Base-by-base conservation (phyloP, 1,139 yeast genomes). In the Blastobotrys illinoisensis region DNA sequence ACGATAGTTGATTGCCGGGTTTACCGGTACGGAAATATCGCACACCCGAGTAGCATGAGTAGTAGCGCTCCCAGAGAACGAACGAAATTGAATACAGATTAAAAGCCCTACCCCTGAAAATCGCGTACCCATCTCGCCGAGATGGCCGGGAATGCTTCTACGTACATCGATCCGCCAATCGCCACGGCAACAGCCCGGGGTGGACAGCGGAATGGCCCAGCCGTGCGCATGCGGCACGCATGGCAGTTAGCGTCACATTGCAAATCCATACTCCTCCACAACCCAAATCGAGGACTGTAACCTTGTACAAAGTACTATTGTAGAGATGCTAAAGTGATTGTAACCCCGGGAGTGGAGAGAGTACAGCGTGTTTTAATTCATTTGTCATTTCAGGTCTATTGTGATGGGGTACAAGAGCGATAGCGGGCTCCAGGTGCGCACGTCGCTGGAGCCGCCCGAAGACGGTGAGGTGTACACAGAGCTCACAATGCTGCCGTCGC, bases 371-470 rank as follows among this genome's bases (percentile, higher is more conserved):
- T 32, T 32, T 13, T 26, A 5, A 26, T 5, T 26, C 9, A 11
- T 26, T 26, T 32, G 40, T 32, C 5, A 7, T 5, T 32, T 3
- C 7, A n/a, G 14, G 16, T 11, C 3, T 11, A 11, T 26, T 26
- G 40, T 32, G 16, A 32, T 32, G 40, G 40, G 40, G 16, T 32
- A 32, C 40, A 32, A 32, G 40, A 32, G 40, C 40, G 40, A 32
- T n/a, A 32, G 40, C 11, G 40, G 40, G 40, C 40, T 32, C 70
- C 2, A 69, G 52, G 62, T 62, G 66, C 60, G 47, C 21, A 19
- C 46, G 2, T 11, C 46, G 46, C 24, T 44, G 16, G 24, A 23
- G 23, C 46, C 23, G 16, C 16, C 46, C 26, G 23, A n/a, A 11
- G 24, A 19, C 24, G 14, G 23, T 9, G 46, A 32, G 40, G 16